phyloP scores from a whole-genome alignment of 768 basidiomycete genomes.

The Pleurotus pulmonarius region DNA sequence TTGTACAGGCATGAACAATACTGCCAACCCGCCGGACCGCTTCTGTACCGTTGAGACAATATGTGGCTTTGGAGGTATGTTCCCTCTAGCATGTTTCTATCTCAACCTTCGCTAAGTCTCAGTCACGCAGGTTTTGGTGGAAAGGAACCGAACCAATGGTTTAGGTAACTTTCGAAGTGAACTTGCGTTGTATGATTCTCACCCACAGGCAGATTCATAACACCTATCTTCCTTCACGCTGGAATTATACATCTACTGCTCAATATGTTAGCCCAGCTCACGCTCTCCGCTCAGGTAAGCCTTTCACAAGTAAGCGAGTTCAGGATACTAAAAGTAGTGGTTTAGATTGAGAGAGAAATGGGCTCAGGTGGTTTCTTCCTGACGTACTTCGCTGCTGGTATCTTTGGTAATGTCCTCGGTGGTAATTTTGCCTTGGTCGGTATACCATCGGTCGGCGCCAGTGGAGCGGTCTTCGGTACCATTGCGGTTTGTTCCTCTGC shows the following conservation, averaged over 20 bases:
- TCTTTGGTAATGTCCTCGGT: slow-evolving; percentile 92
- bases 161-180: slow-evolving; percentile 27
- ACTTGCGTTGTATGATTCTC: neutral
- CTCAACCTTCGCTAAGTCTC: neutral
- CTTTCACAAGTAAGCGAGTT: neutral
- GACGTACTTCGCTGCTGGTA: slow-evolving; percentile 86
- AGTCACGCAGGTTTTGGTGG: slow-evolving; percentile 32
- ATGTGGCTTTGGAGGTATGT: slow-evolving; percentile 81
- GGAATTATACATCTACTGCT: slow-evolving; percentile 90
- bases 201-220: slow-evolving; percentile 61
- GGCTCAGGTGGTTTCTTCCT: slow-evolving; percentile 82
- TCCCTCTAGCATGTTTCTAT: slow-evolving; percentile 25
- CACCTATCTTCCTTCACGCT: slow-evolving; percentile 89
- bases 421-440: slow-evolving; percentile 92
- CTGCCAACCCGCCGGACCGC: slow-evolving; percentile 67
- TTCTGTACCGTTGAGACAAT: slow-evolving; percentile 77
- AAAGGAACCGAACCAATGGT: slow-evolving; percentile 44
- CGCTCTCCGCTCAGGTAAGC: slow-evolving; percentile 70
- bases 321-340: neutral
- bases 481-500: slow-evolving; percentile 50
- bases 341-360: slow-evolving; percentile 86
- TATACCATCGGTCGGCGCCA: slow-evolving; percentile 85
- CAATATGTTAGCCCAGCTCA: slow-evolving; percentile 87
- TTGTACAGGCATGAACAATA: slow-evolving; percentile 71
- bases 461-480: slow-evolving; percentile 89